Evolutionary conservation across 192 early-diverging fungal species (phyloP), one percentile per base, ranked within the genome.

Genomic region (Blastocladiella britannica): DNA sequence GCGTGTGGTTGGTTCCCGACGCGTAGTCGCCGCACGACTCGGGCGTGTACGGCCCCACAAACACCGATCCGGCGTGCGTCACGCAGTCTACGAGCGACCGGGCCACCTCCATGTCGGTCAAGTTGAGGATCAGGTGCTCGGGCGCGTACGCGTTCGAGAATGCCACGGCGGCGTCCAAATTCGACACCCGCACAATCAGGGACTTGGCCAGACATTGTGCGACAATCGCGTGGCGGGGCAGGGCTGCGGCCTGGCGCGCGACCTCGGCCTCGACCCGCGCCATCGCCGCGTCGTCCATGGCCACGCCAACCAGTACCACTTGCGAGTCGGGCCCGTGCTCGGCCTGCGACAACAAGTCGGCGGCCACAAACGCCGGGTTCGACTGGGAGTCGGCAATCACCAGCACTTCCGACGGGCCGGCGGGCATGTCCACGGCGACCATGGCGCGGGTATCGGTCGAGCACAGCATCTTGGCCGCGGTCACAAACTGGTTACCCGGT

Each of bases 401-500:
- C 53, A 99, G 75, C 25, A 99, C 72, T 69, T 99, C 95, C n/a
- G 95, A 99, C 5, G 95, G 95, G 12, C 95, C 95, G 18, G 95
- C 95, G 15, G 95, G 95, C 90, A 99, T 96, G 72, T 99, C 95
- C 60, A 97, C 95, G 24, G 93, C 78, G 5, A 93, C 78, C 74
- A 97, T 78, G 26, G 89, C 90, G 1, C 87, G 82, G 28, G 83
- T 84, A 61, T 97, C 93, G 72, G 88, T 92, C 82, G 93, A 92
- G 2, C 83, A 83, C 54, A 87, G 59, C 91, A 99, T 94, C 75
- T 99, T 99, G 58, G 95, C 93, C 5, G 93, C 91, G 3, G 95
- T 99, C n/a, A 99, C 95, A 67, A 89, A 99, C 70, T 99, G 95
- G 70, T 99, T 99, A 37, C 95, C 95, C 7, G 95, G 95, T 27